These are phyloP conservation scores for Sporothrix pallida DNA, from an alignment of 2,329 filamentous ascomycete species.

Conservation along the genomic window DNA sequence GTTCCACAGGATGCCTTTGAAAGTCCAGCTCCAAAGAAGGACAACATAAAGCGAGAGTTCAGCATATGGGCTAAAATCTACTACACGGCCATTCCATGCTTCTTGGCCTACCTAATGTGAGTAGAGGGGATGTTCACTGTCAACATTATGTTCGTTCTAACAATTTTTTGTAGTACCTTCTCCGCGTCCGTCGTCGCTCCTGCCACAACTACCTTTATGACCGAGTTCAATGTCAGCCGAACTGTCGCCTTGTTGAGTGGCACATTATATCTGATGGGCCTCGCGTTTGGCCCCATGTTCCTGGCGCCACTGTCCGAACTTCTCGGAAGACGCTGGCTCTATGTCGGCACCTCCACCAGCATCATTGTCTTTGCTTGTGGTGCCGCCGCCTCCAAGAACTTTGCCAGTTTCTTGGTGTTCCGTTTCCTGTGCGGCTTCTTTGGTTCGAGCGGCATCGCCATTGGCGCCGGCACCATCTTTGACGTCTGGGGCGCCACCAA, in stretches of 20 bases:
- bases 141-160: neutral
- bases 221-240: constrained; percentile 32
- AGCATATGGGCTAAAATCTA: constrained; percentile 15
- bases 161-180: constrained; percentile 7
- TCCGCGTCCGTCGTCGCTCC: constrained; percentile 22
- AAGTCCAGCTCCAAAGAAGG: neutral
- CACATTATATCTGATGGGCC: constrained; percentile 69
- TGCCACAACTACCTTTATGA: constrained; percentile 12
- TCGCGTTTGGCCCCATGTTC: constrained; percentile 62
- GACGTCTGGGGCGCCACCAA: constrained; percentile 53
- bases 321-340: constrained; percentile 58
- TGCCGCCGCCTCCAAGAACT: constrained; percentile 56
- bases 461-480: constrained; percentile 70
- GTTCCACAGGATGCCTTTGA: neutral
- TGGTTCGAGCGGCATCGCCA: constrained; percentile 69
- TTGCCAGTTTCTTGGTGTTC: constrained; percentile 60
- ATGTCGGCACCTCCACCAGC: constrained; percentile 46
- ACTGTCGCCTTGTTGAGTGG: constrained; percentile 68
- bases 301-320: constrained; percentile 65
- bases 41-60: neutral
- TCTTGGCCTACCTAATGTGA: constrained; percentile 25
- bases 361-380: constrained; percentile 55
- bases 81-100: constrained; percentile 28
- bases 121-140: neutral
- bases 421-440: constrained; percentile 70